These are phyloP conservation scores for Thamnidium elegans DNA, from an alignment of 192 early-diverging fungal species.

Conservation along the genomic window DNA sequence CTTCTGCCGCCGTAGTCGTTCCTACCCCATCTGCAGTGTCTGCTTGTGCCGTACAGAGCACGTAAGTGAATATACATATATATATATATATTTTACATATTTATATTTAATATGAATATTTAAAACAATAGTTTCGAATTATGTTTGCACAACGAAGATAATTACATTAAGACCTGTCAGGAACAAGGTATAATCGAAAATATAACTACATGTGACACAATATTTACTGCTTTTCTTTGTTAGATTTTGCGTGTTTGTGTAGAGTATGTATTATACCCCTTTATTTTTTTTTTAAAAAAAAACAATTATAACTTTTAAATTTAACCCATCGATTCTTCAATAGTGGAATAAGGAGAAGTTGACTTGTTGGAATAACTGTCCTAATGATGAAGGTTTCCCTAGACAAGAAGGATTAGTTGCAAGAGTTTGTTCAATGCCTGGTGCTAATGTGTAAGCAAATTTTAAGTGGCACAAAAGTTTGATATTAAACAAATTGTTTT, in stretches of 20 bases:
- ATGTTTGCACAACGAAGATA: constrained; percentile 22
- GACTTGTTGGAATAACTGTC: constrained; percentile 24
- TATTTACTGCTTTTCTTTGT: not conserved
- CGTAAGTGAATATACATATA: constrained; percentile 7
- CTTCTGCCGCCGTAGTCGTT: not conserved
- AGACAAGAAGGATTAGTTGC: constrained; percentile 11
- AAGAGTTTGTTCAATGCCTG: constrained; percentile 21
- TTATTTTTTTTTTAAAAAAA: not conserved
- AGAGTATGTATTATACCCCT: constrained; percentile 10
- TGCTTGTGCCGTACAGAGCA: constrained; percentile 5
- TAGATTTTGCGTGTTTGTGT: constrained; percentile 23
- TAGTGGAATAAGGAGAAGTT: constrained; percentile 24
- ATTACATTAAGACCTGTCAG: constrained; percentile 18
- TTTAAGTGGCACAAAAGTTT: not conserved
- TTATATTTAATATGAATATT: not conserved
- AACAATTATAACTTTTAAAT: constrained; percentile 10
- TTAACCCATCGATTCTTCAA: constrained; percentile 1
- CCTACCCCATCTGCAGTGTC: not conserved
- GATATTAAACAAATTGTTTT: not conserved
- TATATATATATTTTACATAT: too few relatives aligned
- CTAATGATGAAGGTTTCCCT: constrained; percentile 20
- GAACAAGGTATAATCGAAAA: constrained; percentile 15
- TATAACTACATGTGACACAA: not conserved
- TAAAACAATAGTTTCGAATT: constrained; percentile 10
- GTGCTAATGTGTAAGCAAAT: constrained; percentile 23